Evolutionary conservation across 2,329 filamentous ascomycete species (phyloP).

Genomic region (Dactylellina parvicollis): DNA sequence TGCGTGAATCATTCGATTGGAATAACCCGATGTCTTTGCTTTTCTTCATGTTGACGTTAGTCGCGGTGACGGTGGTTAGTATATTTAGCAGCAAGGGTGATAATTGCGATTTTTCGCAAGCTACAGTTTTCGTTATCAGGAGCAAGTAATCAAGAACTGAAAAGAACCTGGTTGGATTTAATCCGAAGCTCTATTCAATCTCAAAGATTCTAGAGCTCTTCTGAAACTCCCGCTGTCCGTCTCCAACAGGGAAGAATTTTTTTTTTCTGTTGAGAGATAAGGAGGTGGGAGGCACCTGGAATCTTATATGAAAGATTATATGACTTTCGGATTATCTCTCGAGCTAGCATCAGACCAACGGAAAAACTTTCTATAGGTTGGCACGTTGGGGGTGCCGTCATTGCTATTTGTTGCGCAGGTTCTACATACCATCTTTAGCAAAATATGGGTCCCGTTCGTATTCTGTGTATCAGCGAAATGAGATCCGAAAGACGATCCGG

Average conservation of each 20-base stretch:
- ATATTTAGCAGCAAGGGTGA: conserved; percentile 25
- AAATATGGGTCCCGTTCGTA: conserved; percentile 16
- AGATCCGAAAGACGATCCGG: conserved; percentile 42
- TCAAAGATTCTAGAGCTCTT: conserved; percentile 29
- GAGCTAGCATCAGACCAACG: conserved; percentile 30
- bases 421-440: conserved; percentile 9
- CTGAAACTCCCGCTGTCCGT: background rate
- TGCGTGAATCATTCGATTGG: conserved; percentile 36
- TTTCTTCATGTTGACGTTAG: background rate
- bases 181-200: background rate
- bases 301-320: conserved; percentile 17
- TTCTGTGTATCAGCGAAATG: conserved; percentile 10
- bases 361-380: conserved; percentile 53
- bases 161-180: background rate
- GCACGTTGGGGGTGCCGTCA: background rate
- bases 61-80: conserved; percentile 7
- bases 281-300: too few species aligned
- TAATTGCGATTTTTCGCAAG: too few species aligned
- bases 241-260: conserved; percentile 29
- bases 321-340: conserved; percentile 52
- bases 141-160: conserved; percentile 1
- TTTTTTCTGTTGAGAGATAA: conserved; percentile 53
- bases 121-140: conserved; percentile 16
- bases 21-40: background rate
- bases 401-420: conserved; percentile 6